Base-by-base conservation (phyloP, 2,329 filamentous ascomycete species). In the Elsinoe necatrix region DNA sequence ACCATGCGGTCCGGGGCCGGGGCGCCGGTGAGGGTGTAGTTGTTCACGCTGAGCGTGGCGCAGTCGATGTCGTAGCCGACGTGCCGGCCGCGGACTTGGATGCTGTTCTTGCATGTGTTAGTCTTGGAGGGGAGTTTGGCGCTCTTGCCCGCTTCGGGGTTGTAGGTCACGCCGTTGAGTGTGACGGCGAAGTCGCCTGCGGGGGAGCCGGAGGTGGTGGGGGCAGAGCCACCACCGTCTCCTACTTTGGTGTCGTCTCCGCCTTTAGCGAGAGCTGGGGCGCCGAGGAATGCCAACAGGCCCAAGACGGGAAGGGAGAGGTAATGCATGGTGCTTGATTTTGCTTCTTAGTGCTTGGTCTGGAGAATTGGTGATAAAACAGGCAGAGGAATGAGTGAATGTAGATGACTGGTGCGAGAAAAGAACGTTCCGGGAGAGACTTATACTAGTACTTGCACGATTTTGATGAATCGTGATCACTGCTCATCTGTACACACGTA, bases 51-150 rank as follows among this genome's bases (percentile, higher is more conserved):
- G 31, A 35, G 48, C 27, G 29, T 52, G 29, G 29, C 21, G 34
- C 48, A 52, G 48, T 52, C 48, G 34, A 52, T 52, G 48, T 52
- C 31, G 31, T 52, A 52, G 31, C 29, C 31, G 29, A 52, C 48
- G 48, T 52, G 48, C 12, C 18, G 31, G 48, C 48, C 48, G 29
- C 48, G 48, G 16, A 52, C 48, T 20, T 23, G 16, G 29, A 52
- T 52, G 48, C 16, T 23, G 48, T 39, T 18, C 12, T 21, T 21
- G 48, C 48, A 52, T 4, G 34, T n/a, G 18, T 25, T 25, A 20
- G 41, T 25, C 18, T 45, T 45, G 41, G 41, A 45, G 41, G 41
- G 21, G 20, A 25, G 20, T 20, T 23, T 39, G 48, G 20, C 48
- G n/a, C 6, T 20, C 31, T 52, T 52, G 48, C 31, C 29, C 5